Evolutionary conservation across 768 basidiomycete genomes (phyloP).

Genomic region (Psilocybe sp.): DNA sequence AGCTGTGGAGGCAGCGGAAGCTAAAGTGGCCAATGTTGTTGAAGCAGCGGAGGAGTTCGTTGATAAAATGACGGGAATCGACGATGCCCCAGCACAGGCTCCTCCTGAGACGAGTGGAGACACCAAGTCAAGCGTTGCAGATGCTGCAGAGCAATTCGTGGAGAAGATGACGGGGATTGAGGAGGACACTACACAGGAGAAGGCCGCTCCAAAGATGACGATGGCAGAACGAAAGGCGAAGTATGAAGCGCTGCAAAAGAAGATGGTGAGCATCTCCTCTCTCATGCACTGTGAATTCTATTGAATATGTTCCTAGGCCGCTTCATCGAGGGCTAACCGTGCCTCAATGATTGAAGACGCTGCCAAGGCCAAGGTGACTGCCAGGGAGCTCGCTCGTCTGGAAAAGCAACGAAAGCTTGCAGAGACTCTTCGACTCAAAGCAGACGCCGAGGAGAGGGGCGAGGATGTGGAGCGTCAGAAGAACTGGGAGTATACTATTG

Average conservation of each 20-base stretch:
- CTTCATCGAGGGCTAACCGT: constrained; percentile 80
- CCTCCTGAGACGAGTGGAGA: constrained; percentile 17
- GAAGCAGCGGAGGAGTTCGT: constrained; percentile 17
- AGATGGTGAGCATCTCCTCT: constrained; percentile 62
- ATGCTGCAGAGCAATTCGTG: constrained; percentile 25
- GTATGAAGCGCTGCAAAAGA: constrained; percentile 48
- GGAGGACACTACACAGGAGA: constrained; percentile 8
- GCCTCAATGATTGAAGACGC: constrained; percentile 84
- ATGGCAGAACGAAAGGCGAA: constrained; percentile 21
- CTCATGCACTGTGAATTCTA: background rate
- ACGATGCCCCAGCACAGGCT: constrained; percentile 16
- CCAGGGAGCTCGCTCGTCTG: constrained; percentile 76
- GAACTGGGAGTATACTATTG: constrained; percentile 94
- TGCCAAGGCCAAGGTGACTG: constrained; percentile 71
- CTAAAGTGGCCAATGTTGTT: constrained; percentile 11
- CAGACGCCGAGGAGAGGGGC: constrained; percentile 88
- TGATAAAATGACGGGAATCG: constrained; percentile 8
- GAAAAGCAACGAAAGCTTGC: constrained; percentile 91
- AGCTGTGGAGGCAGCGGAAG: constrained; percentile 16
- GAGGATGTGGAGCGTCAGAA: constrained; percentile 88
- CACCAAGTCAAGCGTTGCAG: constrained; percentile 8
- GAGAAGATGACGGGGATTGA: constrained; percentile 29
- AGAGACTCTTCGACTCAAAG: constrained; percentile 79
- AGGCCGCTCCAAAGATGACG: constrained; percentile 13
- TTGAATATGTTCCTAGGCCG: constrained; percentile 44